A percentile compares a stretch with the other conserved stretches of the same genome.
Evolutionary conservation across 805 yeast genomes (phyloP).

Genomic region (Kodamaea laetipori): DNA sequence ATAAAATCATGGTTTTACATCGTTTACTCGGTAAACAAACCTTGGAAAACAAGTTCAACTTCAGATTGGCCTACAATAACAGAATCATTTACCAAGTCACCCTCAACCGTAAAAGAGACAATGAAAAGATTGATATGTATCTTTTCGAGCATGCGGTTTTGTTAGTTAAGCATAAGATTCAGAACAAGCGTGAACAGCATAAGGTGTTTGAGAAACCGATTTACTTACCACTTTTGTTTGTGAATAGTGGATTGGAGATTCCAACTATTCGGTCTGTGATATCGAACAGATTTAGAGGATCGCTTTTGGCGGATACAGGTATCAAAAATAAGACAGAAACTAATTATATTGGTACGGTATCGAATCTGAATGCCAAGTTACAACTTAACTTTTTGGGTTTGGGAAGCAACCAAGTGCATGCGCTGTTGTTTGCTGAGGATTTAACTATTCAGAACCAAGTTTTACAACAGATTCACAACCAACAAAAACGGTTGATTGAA

Average conservation of each 20-base stretch:
- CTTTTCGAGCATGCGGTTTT: conserved; percentile 85
- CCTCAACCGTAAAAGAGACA: conserved; percentile 66
- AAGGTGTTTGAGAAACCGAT: conserved; percentile 90
- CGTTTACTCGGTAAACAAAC: conserved; percentile 64
- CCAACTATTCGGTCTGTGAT: conserved; percentile 57
- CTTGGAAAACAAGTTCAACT: conserved; percentile 80
- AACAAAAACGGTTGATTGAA: conserved; percentile 70
- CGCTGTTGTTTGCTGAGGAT: conserved; percentile 55
- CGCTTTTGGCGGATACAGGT: conserved; percentile 39
- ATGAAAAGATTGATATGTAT: conserved; percentile 82
- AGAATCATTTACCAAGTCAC: conserved; percentile 80
- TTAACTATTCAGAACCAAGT: conserved; percentile 72
- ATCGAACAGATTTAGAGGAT: conserved; percentile 35
- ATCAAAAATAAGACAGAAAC: conserved; percentile 32
- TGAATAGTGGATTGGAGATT: conserved; percentile 76
- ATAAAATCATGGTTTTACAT: conserved; percentile 77
- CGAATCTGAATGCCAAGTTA: conserved; percentile 37
- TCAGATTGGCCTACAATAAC: conserved; percentile 80
- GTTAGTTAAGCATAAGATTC: conserved; percentile 81
- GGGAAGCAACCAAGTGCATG: conserved; percentile 57
- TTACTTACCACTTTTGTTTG: conserved; percentile 73
- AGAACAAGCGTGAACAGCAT: conserved; percentile 86
- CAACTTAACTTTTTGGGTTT: conserved; percentile 55
- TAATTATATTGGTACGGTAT: conserved; percentile 29
- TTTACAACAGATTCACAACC: conserved; percentile 75